Evolutionary conservation across 2,329 filamentous ascomycete genomes (phyloP), one percentile per base, ranked within the genome.

Genomic region (Nectriaceae sp.): DNA sequence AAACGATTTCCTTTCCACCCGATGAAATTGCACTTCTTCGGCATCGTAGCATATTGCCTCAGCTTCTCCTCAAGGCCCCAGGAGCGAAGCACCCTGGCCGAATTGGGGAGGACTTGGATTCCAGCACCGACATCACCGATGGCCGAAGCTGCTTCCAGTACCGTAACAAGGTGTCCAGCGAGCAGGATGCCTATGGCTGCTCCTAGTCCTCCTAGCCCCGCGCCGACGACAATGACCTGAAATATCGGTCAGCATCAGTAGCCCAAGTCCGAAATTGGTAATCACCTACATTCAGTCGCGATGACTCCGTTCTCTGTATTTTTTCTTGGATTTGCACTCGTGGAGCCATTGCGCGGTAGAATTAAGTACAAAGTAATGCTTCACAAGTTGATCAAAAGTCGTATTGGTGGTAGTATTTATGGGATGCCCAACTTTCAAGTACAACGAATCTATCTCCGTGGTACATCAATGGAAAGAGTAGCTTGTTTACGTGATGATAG

Each of bases 121-220:
- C 61, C 60, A 4, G 60, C 60, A 4, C 61, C 60, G 10, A 64
- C 59, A 21, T 64, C 60, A n/a, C 57, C 59, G 10, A 63, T 59
- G 22, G 39, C 37, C 4, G 54, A 36, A 4, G 60, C 57, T 13
- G 56, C 40, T 42, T 63, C 61, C 8, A 63, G 49, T 2, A 63
- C 59, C 1, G 59, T 62, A 19, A 63, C 61, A 37, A 53, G 47
- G 36, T 63, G 60, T 4, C 61, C 61, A 3, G 59, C 55, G 15
- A 63, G 56, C 3, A 54, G 46, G 10, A 61, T 50, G 6, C 51
- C 43, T 18, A 63, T 62, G 13, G 60, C 61, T 18, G 60, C 59
- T 2, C 55, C 57, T 5, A 63, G 48, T 3, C 61, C 61, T 16
- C 60, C 60, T 13, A 63, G 47, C 2, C 61, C 61, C n/a, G 61